phyloP scores from a whole-genome alignment of 1,139 yeast genomes.

The Suhomyces chickasaworum region DNA sequence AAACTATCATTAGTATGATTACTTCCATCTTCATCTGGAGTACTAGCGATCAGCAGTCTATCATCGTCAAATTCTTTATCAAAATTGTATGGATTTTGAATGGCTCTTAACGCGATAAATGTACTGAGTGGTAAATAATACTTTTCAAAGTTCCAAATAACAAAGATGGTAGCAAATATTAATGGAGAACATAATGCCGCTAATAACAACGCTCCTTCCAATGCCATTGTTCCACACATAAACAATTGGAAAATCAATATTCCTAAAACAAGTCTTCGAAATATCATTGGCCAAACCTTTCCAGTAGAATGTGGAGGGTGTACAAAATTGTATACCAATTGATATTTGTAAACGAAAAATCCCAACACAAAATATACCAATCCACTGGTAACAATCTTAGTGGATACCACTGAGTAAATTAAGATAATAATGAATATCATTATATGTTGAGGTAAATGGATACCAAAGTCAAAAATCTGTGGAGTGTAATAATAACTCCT shows the following conservation, averaged over 20 bases:
- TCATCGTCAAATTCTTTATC: conserved; percentile 49
- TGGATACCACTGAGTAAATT: conserved; percentile 64
- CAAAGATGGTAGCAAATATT: conserved; percentile 49
- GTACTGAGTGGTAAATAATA: conserved; percentile 60
- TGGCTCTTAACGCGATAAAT: conserved; percentile 65
- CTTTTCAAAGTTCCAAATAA: conserved; percentile 58
- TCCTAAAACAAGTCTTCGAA: conserved; percentile 59
- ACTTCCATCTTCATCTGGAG: conserved; percentile 7
- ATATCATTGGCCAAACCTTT: conserved; percentile 68
- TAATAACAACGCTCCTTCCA: conserved; percentile 59
- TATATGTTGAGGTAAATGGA: conserved; percentile 66
- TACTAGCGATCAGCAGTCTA: conserved; percentile 17
- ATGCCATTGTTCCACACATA: conserved; percentile 69
- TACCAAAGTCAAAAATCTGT: conserved; percentile 64
- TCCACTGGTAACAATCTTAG: conserved; percentile 67
- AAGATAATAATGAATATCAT: conserved; percentile 61
- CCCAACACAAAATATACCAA: conserved; percentile 63
- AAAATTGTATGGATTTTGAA: conserved; percentile 46
- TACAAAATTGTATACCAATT: conserved; percentile 63
- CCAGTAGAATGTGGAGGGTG: conserved; percentile 75
- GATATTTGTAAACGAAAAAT: conserved; percentile 66
- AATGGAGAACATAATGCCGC: conserved; percentile 57
- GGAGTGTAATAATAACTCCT: conserved; percentile 56
- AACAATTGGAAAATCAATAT: conserved; percentile 61
- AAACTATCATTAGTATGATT: conserved; percentile 10